A percentile compares a stretch with the other conserved stretches of the same genome.
These are phyloP conservation scores for Suillus tomentosus DNA, from an alignment of 768 basidiomycete species.

Conservation along the genomic window DNA sequence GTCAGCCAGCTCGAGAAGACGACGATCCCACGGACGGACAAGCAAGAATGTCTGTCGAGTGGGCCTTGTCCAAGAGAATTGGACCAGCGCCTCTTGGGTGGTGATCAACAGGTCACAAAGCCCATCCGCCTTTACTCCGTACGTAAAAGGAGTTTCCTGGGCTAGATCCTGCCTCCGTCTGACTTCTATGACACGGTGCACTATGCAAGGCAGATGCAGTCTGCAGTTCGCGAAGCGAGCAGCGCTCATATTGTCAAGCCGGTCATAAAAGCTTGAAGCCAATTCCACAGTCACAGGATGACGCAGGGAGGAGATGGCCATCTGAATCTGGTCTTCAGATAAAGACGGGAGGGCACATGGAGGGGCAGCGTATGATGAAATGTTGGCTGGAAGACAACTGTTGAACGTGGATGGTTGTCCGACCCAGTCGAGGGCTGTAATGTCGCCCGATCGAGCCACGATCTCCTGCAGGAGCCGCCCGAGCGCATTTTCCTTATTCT, in stretches of 20 bases:
- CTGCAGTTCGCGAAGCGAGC: background rate
- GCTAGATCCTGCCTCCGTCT: background rate
- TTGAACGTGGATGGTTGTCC: conserved; percentile 6
- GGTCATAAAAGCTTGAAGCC: background rate
- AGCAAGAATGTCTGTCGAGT: background rate
- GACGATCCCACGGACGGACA: background rate
- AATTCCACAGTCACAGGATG: background rate
- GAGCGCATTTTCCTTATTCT: background rate
- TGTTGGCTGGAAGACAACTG: conserved; percentile 9
- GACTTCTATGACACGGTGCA: background rate
- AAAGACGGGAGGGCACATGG: background rate
- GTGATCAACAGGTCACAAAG: background rate
- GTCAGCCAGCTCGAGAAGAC: background rate
- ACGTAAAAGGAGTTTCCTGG: background rate
- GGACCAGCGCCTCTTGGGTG: background rate
- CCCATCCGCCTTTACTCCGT: background rate
- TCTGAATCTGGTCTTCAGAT: background rate
- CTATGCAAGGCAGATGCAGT: background rate
- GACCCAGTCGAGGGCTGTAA: conserved; percentile 9
- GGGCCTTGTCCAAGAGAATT: background rate
- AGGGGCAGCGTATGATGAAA: background rate
- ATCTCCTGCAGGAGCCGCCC: conserved; percentile 2
- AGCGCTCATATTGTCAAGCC: background rate
- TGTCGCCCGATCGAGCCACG: background rate
- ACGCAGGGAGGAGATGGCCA: background rate